A percentile compares a stretch with the other conserved stretches of the same genome.
Evolutionary conservation across 495 filamentous ascomycete genomes (phyloP).

Genomic region (Astrothelium macrocarpum): DNA sequence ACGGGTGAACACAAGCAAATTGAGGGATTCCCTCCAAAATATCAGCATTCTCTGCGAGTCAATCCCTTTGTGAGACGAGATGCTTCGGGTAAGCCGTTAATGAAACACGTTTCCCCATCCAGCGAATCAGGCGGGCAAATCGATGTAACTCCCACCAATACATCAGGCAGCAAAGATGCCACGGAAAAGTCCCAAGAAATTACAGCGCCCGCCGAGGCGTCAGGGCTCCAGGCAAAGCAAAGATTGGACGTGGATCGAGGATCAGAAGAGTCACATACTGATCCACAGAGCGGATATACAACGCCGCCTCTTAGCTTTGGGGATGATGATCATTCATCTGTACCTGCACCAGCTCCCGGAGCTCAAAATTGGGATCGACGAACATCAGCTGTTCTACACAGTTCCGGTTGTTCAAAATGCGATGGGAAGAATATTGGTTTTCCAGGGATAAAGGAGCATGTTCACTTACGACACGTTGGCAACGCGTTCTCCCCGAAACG

Average conservation of each 20-base stretch:
- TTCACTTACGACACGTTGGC: not conserved
- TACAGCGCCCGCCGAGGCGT: not conserved
- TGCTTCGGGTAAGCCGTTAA: not conserved
- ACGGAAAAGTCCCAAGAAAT: not conserved
- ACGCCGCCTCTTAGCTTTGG: not conserved
- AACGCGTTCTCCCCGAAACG: not conserved
- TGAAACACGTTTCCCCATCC: not conserved
- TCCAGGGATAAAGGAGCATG: not conserved
- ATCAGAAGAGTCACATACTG: not conserved
- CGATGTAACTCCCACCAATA: not conserved
- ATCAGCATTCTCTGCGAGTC: not conserved
- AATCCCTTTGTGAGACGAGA: conserved; percentile 3
- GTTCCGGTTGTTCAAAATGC: not conserved
- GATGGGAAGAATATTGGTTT: not conserved
- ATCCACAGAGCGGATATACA: not conserved
- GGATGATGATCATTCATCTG: not conserved
- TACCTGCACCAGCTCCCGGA: not conserved
- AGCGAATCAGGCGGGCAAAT: not conserved
- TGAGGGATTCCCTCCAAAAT: not conserved
- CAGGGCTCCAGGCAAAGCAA: not conserved
- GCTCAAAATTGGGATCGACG: not conserved
- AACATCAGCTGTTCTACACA: not conserved
- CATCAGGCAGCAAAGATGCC: not conserved
- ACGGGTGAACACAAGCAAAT: not conserved
- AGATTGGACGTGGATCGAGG: not conserved